Conservation (phyloP, 1,284 basidiomycete genomes). For the Sporisorium reilianum region DNA sequence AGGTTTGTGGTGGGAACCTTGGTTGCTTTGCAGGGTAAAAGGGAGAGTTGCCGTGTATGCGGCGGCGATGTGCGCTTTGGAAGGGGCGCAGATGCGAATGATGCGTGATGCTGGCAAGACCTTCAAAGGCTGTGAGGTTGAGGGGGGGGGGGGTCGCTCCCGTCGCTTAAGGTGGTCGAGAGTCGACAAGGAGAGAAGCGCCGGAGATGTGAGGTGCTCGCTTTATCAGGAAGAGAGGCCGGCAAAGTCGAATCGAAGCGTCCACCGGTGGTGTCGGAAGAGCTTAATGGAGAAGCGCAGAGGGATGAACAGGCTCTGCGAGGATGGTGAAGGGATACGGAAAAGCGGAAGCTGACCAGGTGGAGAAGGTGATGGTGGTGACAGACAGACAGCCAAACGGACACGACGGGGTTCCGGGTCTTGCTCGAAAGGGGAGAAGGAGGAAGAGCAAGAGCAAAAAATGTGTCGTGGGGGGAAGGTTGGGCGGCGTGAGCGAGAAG, state of each 20-base stretch:
- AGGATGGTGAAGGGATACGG: background rate
- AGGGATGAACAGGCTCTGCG: background rate
- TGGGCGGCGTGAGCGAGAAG: background rate
- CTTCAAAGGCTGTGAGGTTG: background rate
- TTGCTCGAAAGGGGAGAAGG: background rate
- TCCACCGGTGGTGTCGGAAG: background rate
- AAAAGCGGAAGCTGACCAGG: background rate
- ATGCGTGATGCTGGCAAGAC: background rate
- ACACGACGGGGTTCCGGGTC: background rate
- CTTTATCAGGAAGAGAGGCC: background rate
- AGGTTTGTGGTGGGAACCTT: slow-evolving; percentile 3
- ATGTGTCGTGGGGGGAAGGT: background rate
- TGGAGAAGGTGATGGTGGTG: background rate
- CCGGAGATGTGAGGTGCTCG: background rate
- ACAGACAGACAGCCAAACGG: background rate
- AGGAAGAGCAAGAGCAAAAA: background rate
- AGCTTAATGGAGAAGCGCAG: slow-evolving; percentile 4
- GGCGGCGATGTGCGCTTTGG: background rate
- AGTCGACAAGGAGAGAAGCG: background rate
- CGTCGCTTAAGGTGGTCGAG: no score
- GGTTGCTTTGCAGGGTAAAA: background rate
- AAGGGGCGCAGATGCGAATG: background rate
- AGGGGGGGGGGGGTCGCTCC: no score
- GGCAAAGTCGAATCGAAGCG: slow-evolving; percentile 2
- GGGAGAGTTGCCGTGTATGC: background rate